Base-by-base conservation (phyloP, 1,284 basidiomycete genomes). In the Pseudozyma tsukubaensis region DNA sequence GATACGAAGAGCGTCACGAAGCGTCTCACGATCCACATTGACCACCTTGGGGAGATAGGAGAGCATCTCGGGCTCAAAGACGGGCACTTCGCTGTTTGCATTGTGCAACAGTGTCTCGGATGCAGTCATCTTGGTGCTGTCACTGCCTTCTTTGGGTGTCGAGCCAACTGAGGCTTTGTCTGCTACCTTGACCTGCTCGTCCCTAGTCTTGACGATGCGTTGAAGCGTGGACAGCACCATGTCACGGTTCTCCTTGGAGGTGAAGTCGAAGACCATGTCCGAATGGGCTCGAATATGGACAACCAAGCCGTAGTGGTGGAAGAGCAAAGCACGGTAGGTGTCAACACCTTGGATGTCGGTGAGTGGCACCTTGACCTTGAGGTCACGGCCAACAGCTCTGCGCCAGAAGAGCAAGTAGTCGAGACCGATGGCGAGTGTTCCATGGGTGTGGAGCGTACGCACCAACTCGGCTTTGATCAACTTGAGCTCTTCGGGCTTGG, bases 331-430 rank as follows among this genome's bases (percentile, higher is more conserved):
- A 16, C 64, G 52, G 24, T 62, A 63, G 13, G 61, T 63, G n/a
- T 67, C 65, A 36, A 70, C 77, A 32, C 69, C 66, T 13, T 69
- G 74, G 14, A 83, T 45, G 18, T 82, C 75, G 40, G 59, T 72
- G 37, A 83, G 65, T 1, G 80, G 81, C 3, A 83, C 62, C 40
- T 70, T 67, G 62, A 82, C 56, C 44, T 77, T 74, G 37, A 78
- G 72, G 21, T 78, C 79, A 40, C 69, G 50, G 43, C 59, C 70
- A 6, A 73, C 58, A 10, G 71, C 63, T 53, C 72, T 70, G n/a
- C 66, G 62, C 66, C 67, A 82, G 61, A 76, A 81, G 73, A 76
- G 75, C 39, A 83, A 50, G 32, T 78, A 74, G 35, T 79, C 63
- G 32, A 80, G 67, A 6, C 76, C 72, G 42, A 83, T 68, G 19